phyloP scores from a whole-genome alignment of 805 yeast species.

The Ogataea allantospora region DNA sequence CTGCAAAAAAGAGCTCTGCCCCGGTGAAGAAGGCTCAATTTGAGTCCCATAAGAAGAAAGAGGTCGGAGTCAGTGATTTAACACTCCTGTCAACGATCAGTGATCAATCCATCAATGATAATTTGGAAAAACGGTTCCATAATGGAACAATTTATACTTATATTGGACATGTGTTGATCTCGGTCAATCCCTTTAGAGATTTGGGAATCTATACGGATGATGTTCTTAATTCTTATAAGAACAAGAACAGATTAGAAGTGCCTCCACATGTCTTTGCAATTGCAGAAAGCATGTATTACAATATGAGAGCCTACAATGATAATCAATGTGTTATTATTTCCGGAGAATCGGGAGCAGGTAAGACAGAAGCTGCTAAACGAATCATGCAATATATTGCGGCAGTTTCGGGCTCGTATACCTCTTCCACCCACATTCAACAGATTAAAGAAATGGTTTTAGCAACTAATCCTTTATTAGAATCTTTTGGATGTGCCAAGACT shows the following conservation, averaged over 20 bases:
- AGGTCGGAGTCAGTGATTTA: conserved; percentile 96
- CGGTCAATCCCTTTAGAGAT: conserved; percentile 95
- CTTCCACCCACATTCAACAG: conserved; percentile 69
- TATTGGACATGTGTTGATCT: conserved; percentile 90
- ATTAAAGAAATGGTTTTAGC: conserved; percentile 98
- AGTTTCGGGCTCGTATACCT: conserved; percentile 67
- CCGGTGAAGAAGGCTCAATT: conserved; percentile 85
- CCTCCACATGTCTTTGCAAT: conserved; percentile 98
- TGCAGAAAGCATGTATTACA: conserved; percentile 95
- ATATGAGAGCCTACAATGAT: conserved; percentile 89
- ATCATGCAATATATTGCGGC: conserved; percentile 96
- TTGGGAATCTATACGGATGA: conserved; percentile 90
- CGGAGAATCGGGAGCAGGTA: conserved; percentile 98
- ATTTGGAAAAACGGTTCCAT: conserved; percentile 82
- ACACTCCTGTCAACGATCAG: conserved; percentile 85
- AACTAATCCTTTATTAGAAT: conserved; percentile 87
- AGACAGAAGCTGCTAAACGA: conserved; percentile 96
- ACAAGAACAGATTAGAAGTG: conserved; percentile 91
- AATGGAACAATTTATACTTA: conserved; percentile 90
- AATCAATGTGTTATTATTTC: conserved; percentile 96
- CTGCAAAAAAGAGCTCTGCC: conserved; percentile 49
- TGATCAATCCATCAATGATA: conserved; percentile 90
- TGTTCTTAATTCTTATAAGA: conserved; percentile 72
- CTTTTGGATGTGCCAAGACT: conserved; percentile 93
- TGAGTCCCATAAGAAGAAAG: conserved; percentile 84